Base-by-base conservation (phyloP, 2,329 filamentous ascomycete genomes). In the Mycosphaerella arachidis region DNA sequence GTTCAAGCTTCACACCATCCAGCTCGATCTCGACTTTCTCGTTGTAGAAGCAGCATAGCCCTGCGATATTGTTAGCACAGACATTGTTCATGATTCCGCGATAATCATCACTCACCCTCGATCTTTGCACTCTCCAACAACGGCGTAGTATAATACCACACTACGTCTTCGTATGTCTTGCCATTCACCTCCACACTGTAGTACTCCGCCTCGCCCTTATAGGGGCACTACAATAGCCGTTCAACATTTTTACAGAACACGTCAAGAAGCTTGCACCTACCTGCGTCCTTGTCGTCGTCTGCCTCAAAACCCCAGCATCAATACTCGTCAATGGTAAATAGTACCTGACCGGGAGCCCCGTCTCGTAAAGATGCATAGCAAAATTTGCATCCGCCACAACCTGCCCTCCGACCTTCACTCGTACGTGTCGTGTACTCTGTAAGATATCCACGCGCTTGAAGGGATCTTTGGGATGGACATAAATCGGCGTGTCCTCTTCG, bases 201-300 rank as follows among this genome's bases (percentile, higher is more conserved):
- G 61, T 88, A 89, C 57, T 82, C 78, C 0, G 86, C 86, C 56
- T 82, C 78, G 1, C 86, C 86, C 68, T 89, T 89, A 66, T 89
- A 89, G 1, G 87, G 86, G 70, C 86, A 89, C 55, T 76, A 73
- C 35, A 37, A 16, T 37, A 37, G 4, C 4, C 35, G 16, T 12
- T 12, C 16, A 18, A 4, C 40, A 16, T n/a, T 13, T 8, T n/a
- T n/a, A 8, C 16, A 43, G 7, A 6, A 2, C 40, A 18, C 16
- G 13, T n/a, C 16, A 43, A 12, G 24, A 3, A 24, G 24, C 24
- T 24, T 13, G 10, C 10, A 37, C 35, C 2, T 10, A 37, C 35
- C 35, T 37, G 35, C 35, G 84, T 86, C n/a, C 69, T 72, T 0
- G 81, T 83, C 1, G 74, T 69, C 64, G 84, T 87, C 6, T 77